Evolutionary conservation across 1,284 basidiomycete genomes (phyloP), one percentile per base, ranked within the genome.

Genomic region (Phlebopus sp.): DNA sequence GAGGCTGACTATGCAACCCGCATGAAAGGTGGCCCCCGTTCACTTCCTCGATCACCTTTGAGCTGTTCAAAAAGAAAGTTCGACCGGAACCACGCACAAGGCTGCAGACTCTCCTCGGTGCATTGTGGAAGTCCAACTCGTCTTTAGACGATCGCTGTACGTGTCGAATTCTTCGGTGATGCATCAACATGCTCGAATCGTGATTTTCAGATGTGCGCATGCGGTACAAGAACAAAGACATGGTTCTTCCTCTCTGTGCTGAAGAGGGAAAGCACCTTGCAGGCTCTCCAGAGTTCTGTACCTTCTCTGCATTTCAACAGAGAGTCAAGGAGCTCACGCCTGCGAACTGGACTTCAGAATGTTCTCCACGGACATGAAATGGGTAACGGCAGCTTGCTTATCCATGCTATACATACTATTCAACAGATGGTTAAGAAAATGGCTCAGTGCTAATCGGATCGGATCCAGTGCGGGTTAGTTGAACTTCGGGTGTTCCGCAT

Each of bases 261-360:
- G 75, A 75, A 1, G 69, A 77, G 44, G 85, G 84, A 3, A 77
- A 86, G 50, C 90, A 92, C 56, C 70, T 86, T 8, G 70, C 79
- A 2, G 88, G 86, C 1, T 74, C 73, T 8, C 88, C 88, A 0
- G 89, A 91, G 59, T 81, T 91, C 57, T 92, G 90, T 67, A 84
- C 83, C 5, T 69, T 92, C 29, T 68, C 73, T 5, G 84, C 84
- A 9, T 92, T 92, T 66, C 68, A 71, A 44, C 73, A 75, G 39
- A 74, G 82, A 13, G 78, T 87, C 7, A 71, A 71, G 55, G 79
- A 84, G 55, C 69, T 89, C 5, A 84, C 81, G 4, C 84, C 85
- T 5, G 56, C 57, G 3, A 74, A 90, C 54, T 89, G 82, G 79
- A 77, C 76, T 42, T 64, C 62, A 7, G 87, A 88, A 59, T 90